Percentiles rank a stretch among this genome's conserved stretches.
These are phyloP conservation scores for Anthoceros angustus DNA, from an alignment of 225 moss, liverwort and hornwort species.

Conservation along the genomic window DNA sequence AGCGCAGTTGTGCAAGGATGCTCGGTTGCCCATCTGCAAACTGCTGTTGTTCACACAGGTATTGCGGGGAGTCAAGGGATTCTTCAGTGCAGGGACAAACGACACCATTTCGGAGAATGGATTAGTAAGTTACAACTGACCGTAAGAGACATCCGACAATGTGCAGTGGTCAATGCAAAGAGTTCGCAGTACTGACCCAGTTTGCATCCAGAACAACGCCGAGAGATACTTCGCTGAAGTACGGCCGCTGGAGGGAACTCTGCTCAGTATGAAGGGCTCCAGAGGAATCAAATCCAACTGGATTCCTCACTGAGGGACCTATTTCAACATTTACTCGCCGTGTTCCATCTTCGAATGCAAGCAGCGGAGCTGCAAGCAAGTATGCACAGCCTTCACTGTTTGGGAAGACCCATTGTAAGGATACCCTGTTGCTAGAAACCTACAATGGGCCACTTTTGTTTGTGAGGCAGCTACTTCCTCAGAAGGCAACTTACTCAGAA, in stretches of 20 bases:
- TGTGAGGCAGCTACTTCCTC: no score
- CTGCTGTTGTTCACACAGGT: background rate
- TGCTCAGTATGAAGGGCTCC: background rate
- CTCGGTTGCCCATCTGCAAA: background rate
- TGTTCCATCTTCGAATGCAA: no score
- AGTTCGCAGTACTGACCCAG: no score
- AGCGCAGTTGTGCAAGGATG: background rate
- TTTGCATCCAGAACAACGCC: background rate
- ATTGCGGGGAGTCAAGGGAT: background rate
- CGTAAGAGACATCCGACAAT: background rate
- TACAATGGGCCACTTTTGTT: no score
- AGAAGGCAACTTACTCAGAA: no score
- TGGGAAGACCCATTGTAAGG: no score
- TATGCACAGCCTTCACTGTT: no score
- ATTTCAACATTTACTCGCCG: no score
- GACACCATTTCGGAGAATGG: background rate
- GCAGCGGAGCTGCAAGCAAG: no score
- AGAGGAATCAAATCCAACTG: background rate
- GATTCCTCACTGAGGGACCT: background rate
- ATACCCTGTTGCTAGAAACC: no score
- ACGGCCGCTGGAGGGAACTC: background rate
- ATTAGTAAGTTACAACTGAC: background rate
- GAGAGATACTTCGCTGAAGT: background rate
- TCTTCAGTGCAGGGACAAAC: slow-evolving; percentile 1
- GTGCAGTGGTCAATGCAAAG: no score